Conservation (phyloP, 768 basidiomycete genomes). For the Suillus fuscotomentosus region DNA sequence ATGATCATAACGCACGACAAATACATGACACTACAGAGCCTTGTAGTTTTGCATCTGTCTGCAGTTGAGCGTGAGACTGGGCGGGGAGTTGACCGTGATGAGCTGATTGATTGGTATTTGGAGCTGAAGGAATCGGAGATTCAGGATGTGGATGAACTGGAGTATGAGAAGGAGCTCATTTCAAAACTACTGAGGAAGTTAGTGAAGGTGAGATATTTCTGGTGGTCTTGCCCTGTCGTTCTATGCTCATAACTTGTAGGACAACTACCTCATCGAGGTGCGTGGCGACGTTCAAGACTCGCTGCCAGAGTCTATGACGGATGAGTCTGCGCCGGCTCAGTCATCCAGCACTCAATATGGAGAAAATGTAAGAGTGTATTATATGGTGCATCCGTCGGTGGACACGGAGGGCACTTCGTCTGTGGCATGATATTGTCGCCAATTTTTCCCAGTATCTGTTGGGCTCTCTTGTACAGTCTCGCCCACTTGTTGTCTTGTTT, state of each 20-base stretch:
- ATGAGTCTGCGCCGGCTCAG: constrained; percentile 46
- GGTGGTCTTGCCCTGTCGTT: constrained; percentile 12
- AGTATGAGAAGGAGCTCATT: constrained; percentile 88
- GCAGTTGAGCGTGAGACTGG: constrained; percentile 75
- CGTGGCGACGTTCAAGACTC: constrained; percentile 83
- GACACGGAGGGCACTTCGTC: constrained; percentile 60
- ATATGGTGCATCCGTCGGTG: constrained; percentile 89
- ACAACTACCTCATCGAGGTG: constrained; percentile 82
- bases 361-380: constrained; percentile 69
- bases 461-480: background rate
- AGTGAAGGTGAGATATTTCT: constrained; percentile 64
- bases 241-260: constrained; percentile 42
- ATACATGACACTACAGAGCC: constrained; percentile 85
- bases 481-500: background rate
- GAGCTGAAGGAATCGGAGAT: constrained; percentile 85
- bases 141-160: constrained; percentile 80
- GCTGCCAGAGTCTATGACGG: constrained; percentile 59
- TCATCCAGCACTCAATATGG: constrained; percentile 49
- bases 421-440: constrained; percentile 10
- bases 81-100: constrained; percentile 81
- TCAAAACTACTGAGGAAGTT: constrained; percentile 87
- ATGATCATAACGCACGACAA: constrained; percentile 96
- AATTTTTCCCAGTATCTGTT: background rate
- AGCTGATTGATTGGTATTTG: constrained; percentile 95
- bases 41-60: constrained; percentile 81